Conservation (phyloP, 371 early-diverging fungal species). For the Batkoa obscura region DNA sequence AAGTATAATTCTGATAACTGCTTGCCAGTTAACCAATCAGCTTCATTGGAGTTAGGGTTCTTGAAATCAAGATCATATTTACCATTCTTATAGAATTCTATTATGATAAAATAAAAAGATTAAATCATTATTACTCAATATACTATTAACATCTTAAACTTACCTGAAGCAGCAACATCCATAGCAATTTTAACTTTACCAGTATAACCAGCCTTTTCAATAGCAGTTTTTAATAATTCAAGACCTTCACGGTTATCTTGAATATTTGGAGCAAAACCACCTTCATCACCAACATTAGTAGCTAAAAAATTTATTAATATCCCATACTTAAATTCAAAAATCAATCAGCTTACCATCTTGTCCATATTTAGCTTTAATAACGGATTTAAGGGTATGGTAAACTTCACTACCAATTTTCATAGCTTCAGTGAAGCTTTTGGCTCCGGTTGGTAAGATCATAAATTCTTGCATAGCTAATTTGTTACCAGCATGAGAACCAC, state of each 20-base stretch:
- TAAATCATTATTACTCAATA: too few species aligned
- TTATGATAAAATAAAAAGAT: neutral
- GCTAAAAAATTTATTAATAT: slow-evolving; percentile 15
- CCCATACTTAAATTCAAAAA: neutral
- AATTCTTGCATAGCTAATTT: slow-evolving; percentile 99
- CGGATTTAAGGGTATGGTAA: slow-evolving; percentile 82
- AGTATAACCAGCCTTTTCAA: slow-evolving; percentile 81
- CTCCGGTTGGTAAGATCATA: slow-evolving; percentile 98
- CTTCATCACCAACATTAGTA: slow-evolving; percentile 99
- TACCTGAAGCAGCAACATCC: slow-evolving; percentile 89
- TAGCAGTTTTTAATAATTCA: slow-evolving; percentile 75
- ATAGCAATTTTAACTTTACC: slow-evolving; percentile 93
- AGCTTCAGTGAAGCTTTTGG: slow-evolving; percentile 79
- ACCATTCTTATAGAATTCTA: slow-evolving; percentile 83
- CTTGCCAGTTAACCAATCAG: slow-evolving; percentile 50
- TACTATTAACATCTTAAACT: neutral
- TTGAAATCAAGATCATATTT: slow-evolving; percentile 96
- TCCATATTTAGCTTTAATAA: slow-evolving; percentile 95
- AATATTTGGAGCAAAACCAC: slow-evolving; percentile 99
- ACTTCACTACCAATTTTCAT: slow-evolving; percentile 96
- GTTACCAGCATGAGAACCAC: slow-evolving; percentile 98
- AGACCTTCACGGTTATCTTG: slow-evolving; percentile 93
- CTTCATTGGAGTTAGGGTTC: slow-evolving; percentile 62
- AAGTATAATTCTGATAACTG: slow-evolving; percentile 73
- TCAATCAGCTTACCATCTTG: slow-evolving; percentile 42